phyloP scores from a whole-genome alignment of 805 yeast species.

The Wickerhamiella spandovensis region DNA sequence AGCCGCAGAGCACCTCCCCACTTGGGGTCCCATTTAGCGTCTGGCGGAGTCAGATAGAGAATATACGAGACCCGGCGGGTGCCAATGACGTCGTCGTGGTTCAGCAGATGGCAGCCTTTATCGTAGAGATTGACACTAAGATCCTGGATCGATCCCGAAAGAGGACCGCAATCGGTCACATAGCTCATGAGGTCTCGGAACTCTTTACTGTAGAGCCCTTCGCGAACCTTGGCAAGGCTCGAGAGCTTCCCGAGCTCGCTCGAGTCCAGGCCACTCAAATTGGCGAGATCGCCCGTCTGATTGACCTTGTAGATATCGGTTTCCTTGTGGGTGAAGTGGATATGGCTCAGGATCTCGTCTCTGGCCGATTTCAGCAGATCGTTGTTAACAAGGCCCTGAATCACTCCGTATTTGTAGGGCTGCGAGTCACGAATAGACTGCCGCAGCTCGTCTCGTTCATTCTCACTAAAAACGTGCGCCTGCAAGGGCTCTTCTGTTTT shows the following conservation, averaged over 20 bases:
- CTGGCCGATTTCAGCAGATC: conserved; percentile 66
- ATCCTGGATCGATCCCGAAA: conserved; percentile 85
- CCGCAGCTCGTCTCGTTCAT: conserved; percentile 8
- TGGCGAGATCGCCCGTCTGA: conserved; percentile 83
- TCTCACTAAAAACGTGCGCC: conserved; percentile 5
- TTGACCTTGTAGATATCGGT: conserved; percentile 89
- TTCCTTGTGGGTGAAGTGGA: conserved; percentile 88
- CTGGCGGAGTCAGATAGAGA: conserved; percentile 86
- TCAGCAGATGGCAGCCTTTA: conserved; percentile 83
- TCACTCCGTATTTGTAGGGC: conserved; percentile 88
- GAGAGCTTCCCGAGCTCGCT: conserved; percentile 64
- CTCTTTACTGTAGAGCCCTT: conserved; percentile 75
- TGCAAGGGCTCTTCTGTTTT: conserved; percentile 6
- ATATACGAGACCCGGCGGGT: conserved; percentile 88
- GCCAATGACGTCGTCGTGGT: conserved; percentile 97
- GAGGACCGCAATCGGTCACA: conserved; percentile 76
- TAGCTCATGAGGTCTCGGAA: conserved; percentile 67
- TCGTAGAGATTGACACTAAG: conserved; percentile 84
- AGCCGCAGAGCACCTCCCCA: conserved; percentile 89
- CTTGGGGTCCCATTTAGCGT: conserved; percentile 71
- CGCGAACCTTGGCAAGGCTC: conserved; percentile 60
- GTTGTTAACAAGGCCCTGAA: conserved; percentile 60
- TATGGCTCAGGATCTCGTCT: conserved; percentile 65
- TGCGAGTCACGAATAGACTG: conserved; percentile 37
- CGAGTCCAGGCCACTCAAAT: conserved; percentile 71